phyloP scores from a whole-genome alignment of 148 eudicot species.

The Chenopodium berlandieri region DNA sequence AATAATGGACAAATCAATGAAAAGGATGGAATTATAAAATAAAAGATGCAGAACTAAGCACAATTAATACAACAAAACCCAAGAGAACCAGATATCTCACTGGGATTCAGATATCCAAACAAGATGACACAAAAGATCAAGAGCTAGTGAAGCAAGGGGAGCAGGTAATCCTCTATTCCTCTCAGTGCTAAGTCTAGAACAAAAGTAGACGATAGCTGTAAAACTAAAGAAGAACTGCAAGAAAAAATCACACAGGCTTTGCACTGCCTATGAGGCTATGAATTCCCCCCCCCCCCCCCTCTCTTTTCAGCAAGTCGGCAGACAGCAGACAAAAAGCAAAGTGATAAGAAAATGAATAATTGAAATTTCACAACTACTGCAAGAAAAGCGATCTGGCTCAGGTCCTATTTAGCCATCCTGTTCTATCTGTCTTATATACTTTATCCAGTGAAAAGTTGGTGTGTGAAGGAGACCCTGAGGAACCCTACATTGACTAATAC shows the following conservation, averaged over 20 bases:
- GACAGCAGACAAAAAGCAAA: neutral
- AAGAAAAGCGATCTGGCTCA: neutral
- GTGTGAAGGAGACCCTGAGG: neutral
- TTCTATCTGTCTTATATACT: no score
- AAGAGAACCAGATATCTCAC: neutral
- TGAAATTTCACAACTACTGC: neutral
- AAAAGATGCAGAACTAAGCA: conserved; percentile 5
- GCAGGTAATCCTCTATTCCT: neutral
- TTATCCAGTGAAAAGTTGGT: neutral
- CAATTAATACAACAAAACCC: no score
- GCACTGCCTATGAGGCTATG: neutral
- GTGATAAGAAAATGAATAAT: neutral
- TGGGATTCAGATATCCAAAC: neutral
- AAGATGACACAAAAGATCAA: neutral
- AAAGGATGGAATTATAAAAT: neutral
- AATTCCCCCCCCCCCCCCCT: neutral
- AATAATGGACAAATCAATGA: neutral
- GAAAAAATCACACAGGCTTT: no score
- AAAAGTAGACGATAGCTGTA: no score
- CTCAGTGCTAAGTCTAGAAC: no score
- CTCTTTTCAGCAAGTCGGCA: no score
- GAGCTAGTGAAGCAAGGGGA: neutral
- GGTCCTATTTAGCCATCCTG: neutral
- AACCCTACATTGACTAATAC: neutral
- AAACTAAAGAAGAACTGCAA: no score